Base-by-base conservation (phyloP, 2,329 filamentous ascomycete species). In the Zymoseptoria passerinii region DNA sequence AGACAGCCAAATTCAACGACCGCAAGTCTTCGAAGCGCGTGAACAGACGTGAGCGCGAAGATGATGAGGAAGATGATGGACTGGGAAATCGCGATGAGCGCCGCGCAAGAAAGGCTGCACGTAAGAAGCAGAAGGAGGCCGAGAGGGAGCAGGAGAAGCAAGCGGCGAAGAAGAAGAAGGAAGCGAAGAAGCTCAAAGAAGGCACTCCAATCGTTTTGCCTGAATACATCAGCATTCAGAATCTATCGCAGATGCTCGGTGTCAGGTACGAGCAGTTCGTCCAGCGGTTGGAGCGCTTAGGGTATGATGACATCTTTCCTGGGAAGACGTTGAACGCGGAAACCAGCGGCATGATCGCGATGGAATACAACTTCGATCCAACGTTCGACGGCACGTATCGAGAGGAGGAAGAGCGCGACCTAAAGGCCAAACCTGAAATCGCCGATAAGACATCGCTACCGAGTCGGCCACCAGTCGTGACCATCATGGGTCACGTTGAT, bases 401-500 rank as follows among this genome's bases (percentile, higher is more conserved):
- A 4, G 73, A 80, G 71, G 68, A 86, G 78, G 72, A 75, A 18
- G 84, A 87, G 52, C 78, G 84, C 50, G 92, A 99, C 72, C 75
- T 99, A 48, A 82, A 81, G 61, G 81, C 88, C 23, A 83, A 86
- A 9, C 86, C 90, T 1, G 76, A 80, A 27, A 83, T 84, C 58
- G 85, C 85, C 67, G 89, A 92, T 71, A 81, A 78, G 53, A 83
- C 87, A 0, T 66, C 73, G 13, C 74, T 96, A 7, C 90, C 91
- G 1, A 74, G 78, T 35, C 84, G 95, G 16, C 92, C 94, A 7
- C 95, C 94, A 0, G 90, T 99, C 40, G 92, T 99, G 48, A 97
- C 95, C 0, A 99, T 99, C 69, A 99, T 99, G 95, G 94, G 94
- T 2, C 94, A 99, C 65, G 94, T 99, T 67, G 95, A 99, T 71